These are phyloP conservation scores for Ostreobium quekettii DNA, from an alignment of 139 green algal species.

Conservation along the genomic window DNA sequence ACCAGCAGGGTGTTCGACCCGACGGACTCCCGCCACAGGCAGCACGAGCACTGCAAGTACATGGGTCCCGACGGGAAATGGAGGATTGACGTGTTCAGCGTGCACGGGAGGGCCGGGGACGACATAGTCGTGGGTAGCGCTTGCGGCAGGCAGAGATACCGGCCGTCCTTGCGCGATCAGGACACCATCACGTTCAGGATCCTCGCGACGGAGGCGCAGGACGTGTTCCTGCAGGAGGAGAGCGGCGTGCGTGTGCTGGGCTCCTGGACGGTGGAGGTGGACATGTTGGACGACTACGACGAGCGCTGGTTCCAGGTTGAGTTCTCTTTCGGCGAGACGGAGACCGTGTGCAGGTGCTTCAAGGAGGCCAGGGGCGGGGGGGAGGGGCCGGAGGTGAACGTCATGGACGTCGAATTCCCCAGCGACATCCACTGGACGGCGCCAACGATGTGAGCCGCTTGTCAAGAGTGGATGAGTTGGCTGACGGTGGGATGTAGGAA, in stretches of 20 bases:
- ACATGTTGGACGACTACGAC: not conserved
- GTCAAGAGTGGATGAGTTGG: too few species aligned
- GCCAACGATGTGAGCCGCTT: too few species aligned
- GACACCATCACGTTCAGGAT: not conserved
- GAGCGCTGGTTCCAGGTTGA: not conserved
- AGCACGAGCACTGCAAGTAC: not conserved
- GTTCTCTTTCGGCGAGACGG: not conserved
- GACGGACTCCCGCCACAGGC: not conserved
- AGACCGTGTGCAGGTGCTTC: not conserved
- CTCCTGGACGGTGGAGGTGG: not conserved
- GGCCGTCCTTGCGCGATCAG: not conserved
- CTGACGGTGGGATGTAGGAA: too few species aligned
- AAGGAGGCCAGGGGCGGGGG: not conserved
- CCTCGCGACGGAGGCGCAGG: not conserved
- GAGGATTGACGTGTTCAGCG: not conserved
- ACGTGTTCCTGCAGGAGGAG: not conserved
- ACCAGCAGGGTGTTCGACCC: not conserved
- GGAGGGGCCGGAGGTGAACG: too few species aligned
- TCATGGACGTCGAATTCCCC: too few species aligned
- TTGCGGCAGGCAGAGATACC: not conserved
- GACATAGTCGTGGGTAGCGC: not conserved
- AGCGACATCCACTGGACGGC: too few species aligned
- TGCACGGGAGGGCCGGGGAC: not conserved
- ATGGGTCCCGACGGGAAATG: not conserved
- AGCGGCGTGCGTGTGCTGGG: not conserved